These are phyloP conservation scores for Ophiocordyceps camponoti-leonardi DNA, from an alignment of 2,329 filamentous ascomycete genomes.

Conservation along the genomic window DNA sequence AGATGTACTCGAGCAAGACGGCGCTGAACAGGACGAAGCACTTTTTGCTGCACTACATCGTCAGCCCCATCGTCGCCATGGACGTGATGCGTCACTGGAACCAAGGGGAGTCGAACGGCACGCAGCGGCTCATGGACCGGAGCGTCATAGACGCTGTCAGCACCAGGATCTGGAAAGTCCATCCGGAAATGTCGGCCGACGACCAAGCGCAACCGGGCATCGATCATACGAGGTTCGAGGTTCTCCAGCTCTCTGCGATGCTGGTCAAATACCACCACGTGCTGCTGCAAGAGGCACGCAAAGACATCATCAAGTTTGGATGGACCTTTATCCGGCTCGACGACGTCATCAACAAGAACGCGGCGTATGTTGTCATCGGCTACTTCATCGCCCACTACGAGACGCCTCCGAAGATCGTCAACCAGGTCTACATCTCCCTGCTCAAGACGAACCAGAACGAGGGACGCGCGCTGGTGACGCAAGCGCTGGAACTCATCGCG, in stretches of 20 bases:
- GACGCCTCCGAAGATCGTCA: constrained; percentile 87
- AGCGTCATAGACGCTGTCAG: constrained; percentile 79
- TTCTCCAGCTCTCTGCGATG: constrained; percentile 86
- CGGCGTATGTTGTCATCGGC: constrained; percentile 88
- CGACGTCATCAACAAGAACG: constrained; percentile 97
- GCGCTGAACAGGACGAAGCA: constrained; percentile 82
- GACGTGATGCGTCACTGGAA: constrained; percentile 79
- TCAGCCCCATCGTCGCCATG: constrained; percentile 93
- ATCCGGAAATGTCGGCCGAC: constrained; percentile 64
- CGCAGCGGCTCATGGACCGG: constrained; percentile 66
- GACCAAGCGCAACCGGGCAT: constrained; percentile 73
- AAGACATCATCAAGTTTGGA: constrained; percentile 97
- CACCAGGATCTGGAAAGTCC: constrained; percentile 84
- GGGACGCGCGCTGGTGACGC: constrained; percentile 77
- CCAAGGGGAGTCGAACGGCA: constrained; percentile 33
- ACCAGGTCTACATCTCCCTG: constrained; percentile 84
- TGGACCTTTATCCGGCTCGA: constrained; percentile 99
- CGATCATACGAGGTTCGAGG: constrained; percentile 90
- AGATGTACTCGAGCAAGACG: constrained; percentile 64
- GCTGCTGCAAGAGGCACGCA: constrained; percentile 77
- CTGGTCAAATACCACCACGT: constrained; percentile 87
- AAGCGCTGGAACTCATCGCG: constrained; percentile 88
- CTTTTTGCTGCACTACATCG: constrained; percentile 78
- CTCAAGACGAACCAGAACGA: constrained; percentile 91
- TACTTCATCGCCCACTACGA: constrained; percentile 98